Evolutionary conservation across 352 stramenopile genomes (phyloP).

Genomic region (Pythium phragmiticola): DNA sequence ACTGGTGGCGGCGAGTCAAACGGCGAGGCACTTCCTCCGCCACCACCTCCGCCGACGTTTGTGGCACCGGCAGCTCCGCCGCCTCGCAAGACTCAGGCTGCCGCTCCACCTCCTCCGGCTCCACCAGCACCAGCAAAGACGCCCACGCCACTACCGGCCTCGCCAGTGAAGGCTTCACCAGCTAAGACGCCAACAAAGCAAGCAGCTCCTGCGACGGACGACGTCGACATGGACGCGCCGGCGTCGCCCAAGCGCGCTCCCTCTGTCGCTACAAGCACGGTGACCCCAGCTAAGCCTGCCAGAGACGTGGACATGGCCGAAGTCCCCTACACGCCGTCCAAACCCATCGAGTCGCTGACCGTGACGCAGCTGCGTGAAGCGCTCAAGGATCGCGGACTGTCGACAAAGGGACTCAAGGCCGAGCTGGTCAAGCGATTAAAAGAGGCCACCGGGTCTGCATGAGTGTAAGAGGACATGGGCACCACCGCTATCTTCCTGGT

Average conservation of each 20-base stretch:
- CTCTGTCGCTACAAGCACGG: background rate
- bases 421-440: conserved; percentile 82
- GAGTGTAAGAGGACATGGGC: background rate
- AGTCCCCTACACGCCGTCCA: conserved; percentile 60
- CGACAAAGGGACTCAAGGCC: conserved; percentile 83
- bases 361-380: conserved; percentile 67
- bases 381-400: conserved; percentile 69
- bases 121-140: conserved; percentile 7
- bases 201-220: conserved; percentile 3
- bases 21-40: conserved; percentile 15
- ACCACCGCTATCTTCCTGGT: no score
- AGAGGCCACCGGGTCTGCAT: conserved; percentile 40
- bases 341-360: conserved; percentile 78
- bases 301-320: conserved; percentile 63
- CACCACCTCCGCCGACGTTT: conserved; percentile 9
- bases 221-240: conserved; percentile 18
- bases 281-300: conserved; percentile 24
- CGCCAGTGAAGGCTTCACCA: conserved; percentile 15
- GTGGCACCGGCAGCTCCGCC: conserved; percentile 31
- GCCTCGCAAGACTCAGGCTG: conserved; percentile 22
- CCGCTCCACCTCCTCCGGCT: conserved; percentile 11
- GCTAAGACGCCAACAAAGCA: conserved; percentile 11
- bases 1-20: conserved; percentile 22
- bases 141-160: conserved; percentile 9
- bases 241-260: conserved; percentile 10